Base-by-base conservation (phyloP, 768 basidiomycete species). In the Podaxis rugospora region DNA sequence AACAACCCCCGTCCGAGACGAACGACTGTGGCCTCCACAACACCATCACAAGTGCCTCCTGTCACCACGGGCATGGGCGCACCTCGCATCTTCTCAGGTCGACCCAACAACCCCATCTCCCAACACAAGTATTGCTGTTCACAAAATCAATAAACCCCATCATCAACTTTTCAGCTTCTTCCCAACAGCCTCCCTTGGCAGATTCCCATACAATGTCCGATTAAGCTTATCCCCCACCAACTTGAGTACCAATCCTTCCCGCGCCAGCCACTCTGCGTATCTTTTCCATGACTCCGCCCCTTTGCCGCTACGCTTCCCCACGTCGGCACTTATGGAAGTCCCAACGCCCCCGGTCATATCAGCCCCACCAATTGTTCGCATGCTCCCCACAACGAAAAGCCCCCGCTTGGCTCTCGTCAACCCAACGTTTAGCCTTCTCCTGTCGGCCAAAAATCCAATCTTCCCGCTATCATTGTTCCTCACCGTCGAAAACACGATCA, bases 401-500 rank as follows among this genome's bases (percentile, higher is more conserved):
- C 88, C 92, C 62, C 93, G 78, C 74, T 89, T 90, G 32, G 93
- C 95, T 23, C 95, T 78, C 54, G 95, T 97, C 59, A 97, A 76
- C 1, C 93, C 95, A 27, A 97, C 95, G 71, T 97, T 97, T 58
- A 96, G 77, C 66, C 95, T 73, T 63, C 94, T 78, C 66, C 87
- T 79, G 74, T 97, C 94, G 21, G 89, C 92, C 23, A 97, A 78
- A 74, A 97, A 97, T 0, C 95, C 95, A 67, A 97, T 92, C 59
- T 84, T 78, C 9, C 93, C 92, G 1, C 73, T 74, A 2, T 77
- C 66, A 67, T 97, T 97, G 70, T 90, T 91, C 55, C 95, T 81
- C 52, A 95, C 93, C 2, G 93, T 95, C 44, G 91, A 93, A 71
- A 97, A 95, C 46, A 97, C 80, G 64, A 97, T 91, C 44, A 96